Base-by-base conservation (phyloP, 345 rosid genomes). In the Conringia planisiliqua region DNA sequence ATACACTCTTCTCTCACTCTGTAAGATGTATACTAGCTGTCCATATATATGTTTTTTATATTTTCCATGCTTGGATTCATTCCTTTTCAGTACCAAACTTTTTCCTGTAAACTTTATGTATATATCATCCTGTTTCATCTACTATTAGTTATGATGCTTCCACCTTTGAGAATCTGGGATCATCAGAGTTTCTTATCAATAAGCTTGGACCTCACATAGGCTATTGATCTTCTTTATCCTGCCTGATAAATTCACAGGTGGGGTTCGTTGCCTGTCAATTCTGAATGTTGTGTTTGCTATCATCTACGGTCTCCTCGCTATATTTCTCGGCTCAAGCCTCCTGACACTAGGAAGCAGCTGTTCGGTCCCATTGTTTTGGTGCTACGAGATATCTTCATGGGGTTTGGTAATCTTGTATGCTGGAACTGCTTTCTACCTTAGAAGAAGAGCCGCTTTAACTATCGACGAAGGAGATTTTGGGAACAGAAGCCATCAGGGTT, bases 281-380 rank as follows among this genome's bases (percentile, higher is more conserved):
- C 78, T 91, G 77, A 94, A 91, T 52, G 54, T 60, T 7, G 85
- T 86, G 50, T 91, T 94, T 66, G 97, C 97, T 4, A 32, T 86
- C 68, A 79, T 87, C 77, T 94, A 86, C 35, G 85, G 96, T 54
- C 88, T 94, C 65, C 92, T 94, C 11, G 98, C 97, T 3, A 62
- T 91, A 46, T 85, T 91, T 71, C 92, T 91, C 43, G 97, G 98
- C 65, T 87, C 97, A 67, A 94, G 92, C 85, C 96, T 94, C 77
- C 83, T 94, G 52, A 86, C 95, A n/a, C 65, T 90, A 44, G 97
- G 97, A 57, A 94, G 96, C 79, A 90, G 89, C 80, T 94, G 97
- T 68, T 90, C 96, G 3, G 54, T 83, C 69, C 92, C 97, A 55
- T 78, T 94, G 78, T 94, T 91, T 82, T 94, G 98, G 97, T 94